These are phyloP conservation scores for Kwoniella sp. DNA, from an alignment of 768 basidiomycete species.

Conservation along the genomic window DNA sequence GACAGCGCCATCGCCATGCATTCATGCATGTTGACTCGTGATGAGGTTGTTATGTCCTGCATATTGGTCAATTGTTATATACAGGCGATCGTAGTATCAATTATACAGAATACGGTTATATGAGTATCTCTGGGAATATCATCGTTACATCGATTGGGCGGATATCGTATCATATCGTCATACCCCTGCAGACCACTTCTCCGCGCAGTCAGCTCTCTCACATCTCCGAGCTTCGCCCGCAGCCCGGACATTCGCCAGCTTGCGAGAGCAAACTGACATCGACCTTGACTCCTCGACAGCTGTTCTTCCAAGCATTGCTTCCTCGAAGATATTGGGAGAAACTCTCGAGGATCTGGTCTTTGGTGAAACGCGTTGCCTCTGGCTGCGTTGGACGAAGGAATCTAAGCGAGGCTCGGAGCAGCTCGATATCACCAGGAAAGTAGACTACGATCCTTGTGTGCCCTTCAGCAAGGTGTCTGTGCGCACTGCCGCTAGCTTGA, in stretches of 20 bases:
- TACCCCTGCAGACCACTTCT: no score
- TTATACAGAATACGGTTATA: no score
- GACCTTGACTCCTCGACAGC: background rate
- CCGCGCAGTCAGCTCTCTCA: background rate
- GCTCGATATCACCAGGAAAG: background rate
- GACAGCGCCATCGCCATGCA: no score
- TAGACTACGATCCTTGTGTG: conserved; percentile 6
- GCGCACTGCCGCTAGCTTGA: background rate
- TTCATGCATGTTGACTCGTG: no score
- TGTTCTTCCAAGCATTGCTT: background rate
- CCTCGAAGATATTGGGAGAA: background rate
- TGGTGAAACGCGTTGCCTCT: background rate
- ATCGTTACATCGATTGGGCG: no score
- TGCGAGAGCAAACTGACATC: background rate
- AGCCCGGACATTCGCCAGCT: background rate
- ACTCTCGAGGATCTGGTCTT: background rate
- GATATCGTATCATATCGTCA: no score
- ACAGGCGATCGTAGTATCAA: no score
- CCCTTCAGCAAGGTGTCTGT: background rate
- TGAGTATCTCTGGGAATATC: no score
- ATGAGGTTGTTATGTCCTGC: no score
- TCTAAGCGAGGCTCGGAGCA: background rate
- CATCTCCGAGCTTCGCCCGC: background rate
- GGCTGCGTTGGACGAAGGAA: background rate
- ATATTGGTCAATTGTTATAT: no score